Percentiles rank a stretch among this genome's conserved stretches.
These are phyloP conservation scores for Artemisia annua DNA, from an alignment of 129 eudicot species.

Conservation along the genomic window DNA sequence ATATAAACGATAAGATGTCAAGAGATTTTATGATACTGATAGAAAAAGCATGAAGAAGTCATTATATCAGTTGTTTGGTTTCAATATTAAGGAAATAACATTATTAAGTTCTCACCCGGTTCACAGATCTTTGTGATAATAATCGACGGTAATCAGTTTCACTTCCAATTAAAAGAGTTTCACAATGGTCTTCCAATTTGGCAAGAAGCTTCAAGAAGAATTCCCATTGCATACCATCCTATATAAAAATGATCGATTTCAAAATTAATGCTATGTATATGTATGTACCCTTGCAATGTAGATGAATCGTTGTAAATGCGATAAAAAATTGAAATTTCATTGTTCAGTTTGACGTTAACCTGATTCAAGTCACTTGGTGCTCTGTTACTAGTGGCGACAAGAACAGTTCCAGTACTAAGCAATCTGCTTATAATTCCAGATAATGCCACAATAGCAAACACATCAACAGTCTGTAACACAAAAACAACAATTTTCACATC, in stretches of 20 bases:
- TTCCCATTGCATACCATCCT: conserved; percentile 99
- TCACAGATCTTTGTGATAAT: conserved; percentile 68
- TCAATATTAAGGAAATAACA: not conserved
- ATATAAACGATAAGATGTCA: not conserved
- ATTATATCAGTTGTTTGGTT: not conserved
- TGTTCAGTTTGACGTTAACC: conserved; percentile 36
- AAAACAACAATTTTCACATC: conserved; percentile 23
- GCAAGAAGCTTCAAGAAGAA: conserved; percentile 65
- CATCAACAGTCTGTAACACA: conserved; percentile 86
- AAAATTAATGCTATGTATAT: conserved; percentile 12
- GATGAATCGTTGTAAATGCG: not conserved
- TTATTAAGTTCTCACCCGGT: conserved; percentile 52
- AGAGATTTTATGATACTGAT: not conserved
- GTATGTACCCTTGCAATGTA: conserved; percentile 4
- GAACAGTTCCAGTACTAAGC: conserved; percentile 90
- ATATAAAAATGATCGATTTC: conserved; percentile 18
- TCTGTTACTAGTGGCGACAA: conserved; percentile 98
- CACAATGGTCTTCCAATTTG: conserved; percentile 83
- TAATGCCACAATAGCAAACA: conserved; percentile 93
- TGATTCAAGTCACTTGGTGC: conserved; percentile 92
- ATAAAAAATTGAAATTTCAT: not conserved
- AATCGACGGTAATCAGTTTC: conserved; percentile 91
- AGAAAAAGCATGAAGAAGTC: not conserved
- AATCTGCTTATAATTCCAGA: conserved; percentile 96
- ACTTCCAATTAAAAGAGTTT: conserved; percentile 77